Conservation (phyloP, 2,329 filamentous ascomycete genomes). For the Clonostachys byssicola region DNA sequence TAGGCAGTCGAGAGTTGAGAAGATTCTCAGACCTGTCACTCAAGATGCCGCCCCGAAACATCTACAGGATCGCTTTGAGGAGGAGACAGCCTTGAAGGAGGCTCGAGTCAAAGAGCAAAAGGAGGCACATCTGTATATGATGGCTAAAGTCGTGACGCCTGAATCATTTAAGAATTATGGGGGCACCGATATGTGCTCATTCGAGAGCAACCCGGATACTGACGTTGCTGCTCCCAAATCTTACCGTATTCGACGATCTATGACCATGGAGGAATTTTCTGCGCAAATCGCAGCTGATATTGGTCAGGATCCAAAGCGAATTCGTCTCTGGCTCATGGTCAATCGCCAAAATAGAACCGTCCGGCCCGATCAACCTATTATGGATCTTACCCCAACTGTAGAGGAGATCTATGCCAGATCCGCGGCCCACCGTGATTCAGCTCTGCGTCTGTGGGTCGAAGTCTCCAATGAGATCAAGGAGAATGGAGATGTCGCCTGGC, state of each 20-base stretch:
- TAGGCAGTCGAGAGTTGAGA: slow-evolving; percentile 78
- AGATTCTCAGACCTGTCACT: slow-evolving; percentile 73
- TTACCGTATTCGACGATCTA: slow-evolving; percentile 72
- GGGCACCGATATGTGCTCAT: slow-evolving; percentile 76
- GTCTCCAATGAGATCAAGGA: slow-evolving; percentile 60
- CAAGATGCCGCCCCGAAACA: slow-evolving; percentile 77
- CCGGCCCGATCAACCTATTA: slow-evolving; percentile 82
- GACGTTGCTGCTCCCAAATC: slow-evolving; percentile 66
- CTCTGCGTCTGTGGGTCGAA: slow-evolving; percentile 86
- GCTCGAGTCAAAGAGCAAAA: slow-evolving; percentile 82
- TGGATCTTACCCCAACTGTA: slow-evolving; percentile 70
- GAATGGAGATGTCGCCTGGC: slow-evolving; percentile 71
- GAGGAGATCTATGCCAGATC: slow-evolving; percentile 60
- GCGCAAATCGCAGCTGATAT: slow-evolving; percentile 67
- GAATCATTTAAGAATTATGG: slow-evolving; percentile 77
- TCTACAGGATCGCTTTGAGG: slow-evolving; percentile 72
- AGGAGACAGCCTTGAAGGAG: slow-evolving; percentile 75
- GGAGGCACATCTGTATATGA: slow-evolving; percentile 90
- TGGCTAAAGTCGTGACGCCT: slow-evolving; percentile 76
- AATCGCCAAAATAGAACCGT: slow-evolving; percentile 97
- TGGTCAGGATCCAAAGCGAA: slow-evolving; percentile 59
- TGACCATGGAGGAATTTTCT: slow-evolving; percentile 72
- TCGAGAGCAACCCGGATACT: slow-evolving; percentile 59
- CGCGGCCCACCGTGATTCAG: slow-evolving; percentile 59
- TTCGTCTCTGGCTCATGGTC: slow-evolving; percentile 95